phyloP scores from a whole-genome alignment of 768 basidiomycete species.

The Tulasnella sp. region DNA sequence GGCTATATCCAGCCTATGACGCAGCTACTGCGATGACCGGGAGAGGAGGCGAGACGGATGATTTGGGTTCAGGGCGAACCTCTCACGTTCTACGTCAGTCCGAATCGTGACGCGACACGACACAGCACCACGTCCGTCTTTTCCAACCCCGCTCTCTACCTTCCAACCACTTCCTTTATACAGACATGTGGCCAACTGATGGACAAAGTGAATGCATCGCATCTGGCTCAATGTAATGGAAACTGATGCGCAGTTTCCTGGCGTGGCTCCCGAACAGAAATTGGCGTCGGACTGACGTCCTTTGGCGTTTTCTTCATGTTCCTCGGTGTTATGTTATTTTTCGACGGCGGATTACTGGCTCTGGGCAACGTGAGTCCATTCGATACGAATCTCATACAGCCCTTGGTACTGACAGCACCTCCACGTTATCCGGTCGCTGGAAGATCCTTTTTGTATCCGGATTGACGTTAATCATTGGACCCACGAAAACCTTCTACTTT shows the following conservation, averaged over 20 bases:
- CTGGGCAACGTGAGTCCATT: conserved; percentile 77
- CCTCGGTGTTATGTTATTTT: conserved; percentile 89
- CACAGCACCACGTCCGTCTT: neutral
- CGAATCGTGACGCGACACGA: neutral
- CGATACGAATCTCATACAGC: neutral
- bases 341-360: conserved; percentile 89
- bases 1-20: no score
- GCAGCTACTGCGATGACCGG: no score
- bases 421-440: neutral
- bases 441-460: conserved; percentile 91
- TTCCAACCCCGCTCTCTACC: neutral
- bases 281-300: conserved; percentile 91
- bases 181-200: conserved; percentile 25
- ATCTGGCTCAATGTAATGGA: neutral
- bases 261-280: conserved; percentile 42
- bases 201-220: conserved; percentile 10
- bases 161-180: neutral
- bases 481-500: conserved; percentile 95
- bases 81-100: no score
- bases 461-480: conserved; percentile 91
- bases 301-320: conserved; percentile 95
- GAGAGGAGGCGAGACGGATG: no score
- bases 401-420: no score
- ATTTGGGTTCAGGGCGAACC: no score
- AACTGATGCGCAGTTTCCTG: conserved; percentile 19